Percentiles rank a stretch among this genome's conserved stretches.
Conservation (phyloP, 306 rosid species). For the Delonix regia region DNA sequence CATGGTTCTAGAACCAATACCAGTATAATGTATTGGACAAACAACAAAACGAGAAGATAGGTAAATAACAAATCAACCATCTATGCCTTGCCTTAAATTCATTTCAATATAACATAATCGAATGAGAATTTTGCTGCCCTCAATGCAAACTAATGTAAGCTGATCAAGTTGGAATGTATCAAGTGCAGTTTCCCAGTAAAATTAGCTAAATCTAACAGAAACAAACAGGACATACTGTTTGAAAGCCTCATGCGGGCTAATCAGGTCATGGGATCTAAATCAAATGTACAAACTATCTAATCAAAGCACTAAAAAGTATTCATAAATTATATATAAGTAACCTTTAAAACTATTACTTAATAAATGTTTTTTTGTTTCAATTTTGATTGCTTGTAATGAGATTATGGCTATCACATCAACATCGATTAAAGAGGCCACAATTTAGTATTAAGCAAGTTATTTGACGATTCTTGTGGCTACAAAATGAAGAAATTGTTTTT, state of each 20-base stretch:
- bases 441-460: background rate
- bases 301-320: background rate
- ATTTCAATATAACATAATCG: background rate
- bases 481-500: conserved; percentile 1
- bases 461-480: background rate
- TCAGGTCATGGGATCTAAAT: background rate
- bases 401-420: background rate
- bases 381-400: background rate
- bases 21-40: background rate
- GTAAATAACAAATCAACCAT: conserved; percentile 24
- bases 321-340: background rate
- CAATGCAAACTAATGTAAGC: conserved; percentile 14
- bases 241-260: background rate
- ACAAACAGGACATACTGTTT: background rate
- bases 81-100: background rate
- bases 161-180: background rate
- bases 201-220: background rate
- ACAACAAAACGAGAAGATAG: conserved; percentile 12
- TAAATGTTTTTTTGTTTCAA: background rate
- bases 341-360: background rate
- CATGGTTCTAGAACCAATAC: background rate
- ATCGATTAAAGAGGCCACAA: background rate
- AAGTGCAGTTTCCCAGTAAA: background rate
- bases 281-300: background rate
- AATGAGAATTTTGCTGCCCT: conserved; percentile 3